Evolutionary conservation across 176 grass and related monocot species (phyloP).

Genomic region (Chrysopogon serrulatus): DNA sequence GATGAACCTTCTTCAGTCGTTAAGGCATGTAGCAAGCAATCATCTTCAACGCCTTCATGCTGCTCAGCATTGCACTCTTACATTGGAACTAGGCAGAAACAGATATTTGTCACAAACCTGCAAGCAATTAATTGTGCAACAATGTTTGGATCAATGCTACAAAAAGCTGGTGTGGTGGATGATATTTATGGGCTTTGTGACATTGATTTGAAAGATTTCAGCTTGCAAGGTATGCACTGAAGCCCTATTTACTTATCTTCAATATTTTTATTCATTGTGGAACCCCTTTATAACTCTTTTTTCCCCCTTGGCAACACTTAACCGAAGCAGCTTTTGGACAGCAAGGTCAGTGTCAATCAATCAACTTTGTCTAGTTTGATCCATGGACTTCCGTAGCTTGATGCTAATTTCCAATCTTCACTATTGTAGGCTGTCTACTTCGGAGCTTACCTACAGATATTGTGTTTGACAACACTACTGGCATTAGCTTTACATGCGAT

Average conservation of each 20-base stretch:
- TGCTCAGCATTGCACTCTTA: slow-evolving; percentile 70
- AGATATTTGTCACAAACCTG: slow-evolving; percentile 95
- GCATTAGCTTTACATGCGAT: slow-evolving; percentile 94
- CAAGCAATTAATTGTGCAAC: slow-evolving; percentile 99
- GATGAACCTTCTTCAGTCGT: slow-evolving; percentile 69
- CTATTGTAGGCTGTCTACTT: slow-evolving; percentile 77
- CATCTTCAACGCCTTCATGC: slow-evolving; percentile 54
- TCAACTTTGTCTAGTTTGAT: slow-evolving; percentile 24
- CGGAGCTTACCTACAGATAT: slow-evolving; percentile 93
- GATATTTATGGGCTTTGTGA: slow-evolving; percentile 83
- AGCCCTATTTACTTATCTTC: slow-evolving; percentile 10
- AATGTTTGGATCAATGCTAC: slow-evolving; percentile 90
- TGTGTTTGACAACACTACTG: slow-evolving; percentile 74
- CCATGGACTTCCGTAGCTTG: not conserved
- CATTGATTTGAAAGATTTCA: slow-evolving; percentile 97
- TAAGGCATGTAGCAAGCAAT: slow-evolving; percentile 68
- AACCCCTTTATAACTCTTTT: slow-evolving; percentile 43
- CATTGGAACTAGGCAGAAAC: slow-evolving; percentile 78
- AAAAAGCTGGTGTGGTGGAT: slow-evolving; percentile 68
- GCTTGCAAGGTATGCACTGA: slow-evolving; percentile 72
- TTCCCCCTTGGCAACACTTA: slow-evolving; percentile 14
- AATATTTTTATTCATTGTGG: slow-evolving; percentile 14
- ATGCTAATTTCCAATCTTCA: slow-evolving; percentile 7
- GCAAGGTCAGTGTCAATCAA: slow-evolving; percentile 62
- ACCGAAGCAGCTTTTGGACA: slow-evolving; percentile 78